These are phyloP conservation scores for Colletotrichum liaoningense DNA, from an alignment of 2,329 filamentous ascomycete genomes.

Conservation along the genomic window DNA sequence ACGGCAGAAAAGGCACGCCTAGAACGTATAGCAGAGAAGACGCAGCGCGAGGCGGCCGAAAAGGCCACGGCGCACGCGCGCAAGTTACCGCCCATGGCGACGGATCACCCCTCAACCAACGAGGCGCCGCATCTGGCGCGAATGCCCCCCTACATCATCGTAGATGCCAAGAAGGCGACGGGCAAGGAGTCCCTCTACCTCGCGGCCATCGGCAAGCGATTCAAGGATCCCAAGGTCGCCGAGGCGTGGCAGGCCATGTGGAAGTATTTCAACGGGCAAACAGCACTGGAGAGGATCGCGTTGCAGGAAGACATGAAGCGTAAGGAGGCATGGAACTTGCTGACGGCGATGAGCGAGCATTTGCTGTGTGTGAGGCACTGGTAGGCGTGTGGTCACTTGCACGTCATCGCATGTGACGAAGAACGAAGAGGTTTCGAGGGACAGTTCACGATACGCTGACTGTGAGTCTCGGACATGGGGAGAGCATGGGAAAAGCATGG, in stretches of 20 bases:
- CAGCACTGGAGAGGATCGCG: slow-evolving; percentile 87
- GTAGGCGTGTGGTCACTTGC: slow-evolving; percentile 53
- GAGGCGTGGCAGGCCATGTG: slow-evolving; percentile 79
- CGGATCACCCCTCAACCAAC: slow-evolving; percentile 67
- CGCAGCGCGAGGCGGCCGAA: slow-evolving; percentile 63
- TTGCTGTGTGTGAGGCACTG: slow-evolving; percentile 77
- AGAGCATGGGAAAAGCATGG: background rate
- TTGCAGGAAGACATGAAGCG: slow-evolving; percentile 88
- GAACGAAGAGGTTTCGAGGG: background rate
- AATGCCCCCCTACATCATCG: slow-evolving; percentile 74
- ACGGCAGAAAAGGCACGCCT: slow-evolving; percentile 72
- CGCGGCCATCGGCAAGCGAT: slow-evolving; percentile 66
- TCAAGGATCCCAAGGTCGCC: slow-evolving; percentile 68
- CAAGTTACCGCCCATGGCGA: slow-evolving; percentile 59
- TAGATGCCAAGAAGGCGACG: slow-evolving; percentile 82
- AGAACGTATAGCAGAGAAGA: slow-evolving; percentile 67
- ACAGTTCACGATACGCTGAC: background rate
- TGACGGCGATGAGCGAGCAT: slow-evolving; percentile 75
- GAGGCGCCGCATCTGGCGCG: slow-evolving; percentile 66
- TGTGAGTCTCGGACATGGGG: background rate
- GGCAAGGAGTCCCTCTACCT: slow-evolving; percentile 81
- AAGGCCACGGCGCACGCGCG: slow-evolving; percentile 67
- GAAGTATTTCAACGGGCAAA: slow-evolving; percentile 89
- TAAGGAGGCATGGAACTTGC: slow-evolving; percentile 79
- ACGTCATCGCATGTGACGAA: background rate